A percentile compares a stretch with the other conserved stretches of the same genome.
These are phyloP conservation scores for Backusella tarrabulga DNA, from an alignment of 192 early-diverging fungal genomes.

Conservation along the genomic window DNA sequence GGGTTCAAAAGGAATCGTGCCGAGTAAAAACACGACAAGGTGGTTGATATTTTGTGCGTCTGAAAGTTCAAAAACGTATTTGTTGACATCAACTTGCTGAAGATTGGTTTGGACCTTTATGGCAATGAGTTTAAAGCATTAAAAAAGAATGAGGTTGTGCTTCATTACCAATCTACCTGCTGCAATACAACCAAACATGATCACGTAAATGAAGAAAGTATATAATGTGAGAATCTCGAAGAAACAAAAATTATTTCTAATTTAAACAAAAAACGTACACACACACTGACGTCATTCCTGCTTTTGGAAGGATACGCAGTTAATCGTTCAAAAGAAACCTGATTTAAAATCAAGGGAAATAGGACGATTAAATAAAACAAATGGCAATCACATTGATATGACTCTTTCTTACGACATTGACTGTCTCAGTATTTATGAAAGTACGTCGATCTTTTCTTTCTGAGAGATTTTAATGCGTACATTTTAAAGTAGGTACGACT, in stretches of 20 bases:
- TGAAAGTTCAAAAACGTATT: conserved; percentile 88
- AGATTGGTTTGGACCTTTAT: conserved; percentile 85
- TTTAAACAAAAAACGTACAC: neutral
- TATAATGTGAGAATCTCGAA: neutral
- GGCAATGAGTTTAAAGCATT: neutral
- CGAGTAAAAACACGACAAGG: conserved; percentile 91
- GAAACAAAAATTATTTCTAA: neutral
- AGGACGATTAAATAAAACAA: too few relatives aligned
- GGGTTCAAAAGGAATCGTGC: conserved; percentile 81
- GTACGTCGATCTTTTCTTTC: too few relatives aligned
- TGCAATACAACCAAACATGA: conserved; percentile 22
- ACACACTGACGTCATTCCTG: neutral
- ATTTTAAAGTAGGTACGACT: too few relatives aligned
- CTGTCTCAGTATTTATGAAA: too few relatives aligned
- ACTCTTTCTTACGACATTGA: too few relatives aligned
- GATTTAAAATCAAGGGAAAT: too few relatives aligned
- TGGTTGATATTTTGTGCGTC: conserved; percentile 91
- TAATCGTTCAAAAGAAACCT: too few relatives aligned
- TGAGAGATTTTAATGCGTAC: too few relatives aligned
- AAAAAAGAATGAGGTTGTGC: neutral
- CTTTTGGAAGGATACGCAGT: too few relatives aligned
- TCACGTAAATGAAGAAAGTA: neutral
- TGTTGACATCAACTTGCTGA: conserved; percentile 82
- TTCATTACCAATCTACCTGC: conserved; percentile 16
- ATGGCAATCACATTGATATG: too few relatives aligned